Conservation (phyloP, 345 rosid species). For the Syzygium aromaticum region DNA sequence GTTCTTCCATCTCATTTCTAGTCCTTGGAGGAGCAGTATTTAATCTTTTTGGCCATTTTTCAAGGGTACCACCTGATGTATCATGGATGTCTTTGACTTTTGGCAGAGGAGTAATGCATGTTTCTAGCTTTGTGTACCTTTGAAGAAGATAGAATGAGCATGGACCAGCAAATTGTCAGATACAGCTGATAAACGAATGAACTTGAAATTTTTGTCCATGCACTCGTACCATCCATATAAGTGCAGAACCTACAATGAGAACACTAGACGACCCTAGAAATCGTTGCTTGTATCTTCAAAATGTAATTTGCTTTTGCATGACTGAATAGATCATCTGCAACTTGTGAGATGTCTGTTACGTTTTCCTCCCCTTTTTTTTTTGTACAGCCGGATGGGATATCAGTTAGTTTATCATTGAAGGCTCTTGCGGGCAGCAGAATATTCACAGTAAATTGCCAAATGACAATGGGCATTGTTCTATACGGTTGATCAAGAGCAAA, state of each 20-base stretch:
- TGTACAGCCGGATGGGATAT: neutral
- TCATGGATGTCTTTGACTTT: constrained; percentile 12
- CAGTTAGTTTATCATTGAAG: neutral
- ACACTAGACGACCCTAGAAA: neutral
- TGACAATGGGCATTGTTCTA: neutral
- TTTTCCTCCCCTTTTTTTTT: neutral
- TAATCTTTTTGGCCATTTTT: constrained; percentile 47
- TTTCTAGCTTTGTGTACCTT: constrained; percentile 49
- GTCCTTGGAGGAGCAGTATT: constrained; percentile 29
- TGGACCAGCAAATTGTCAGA: neutral
- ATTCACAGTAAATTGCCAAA: neutral
- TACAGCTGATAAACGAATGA: neutral
- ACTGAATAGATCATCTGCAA: neutral
- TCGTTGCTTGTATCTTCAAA: neutral
- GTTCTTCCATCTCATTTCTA: constrained; percentile 13
- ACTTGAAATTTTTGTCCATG: neutral
- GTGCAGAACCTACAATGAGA: neutral
- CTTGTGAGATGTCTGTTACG: neutral
- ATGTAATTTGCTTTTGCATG: neutral
- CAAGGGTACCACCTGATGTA: constrained; percentile 25
- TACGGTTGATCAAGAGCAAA: neutral
- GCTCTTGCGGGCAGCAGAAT: neutral
- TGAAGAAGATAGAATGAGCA: neutral
- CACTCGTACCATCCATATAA: neutral
- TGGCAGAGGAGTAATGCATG: constrained; percentile 50